A percentile compares a stretch with the other conserved stretches of the same genome.
Conservation (phyloP, 73 alveolate species). For the Breviolum minutum region DNA sequence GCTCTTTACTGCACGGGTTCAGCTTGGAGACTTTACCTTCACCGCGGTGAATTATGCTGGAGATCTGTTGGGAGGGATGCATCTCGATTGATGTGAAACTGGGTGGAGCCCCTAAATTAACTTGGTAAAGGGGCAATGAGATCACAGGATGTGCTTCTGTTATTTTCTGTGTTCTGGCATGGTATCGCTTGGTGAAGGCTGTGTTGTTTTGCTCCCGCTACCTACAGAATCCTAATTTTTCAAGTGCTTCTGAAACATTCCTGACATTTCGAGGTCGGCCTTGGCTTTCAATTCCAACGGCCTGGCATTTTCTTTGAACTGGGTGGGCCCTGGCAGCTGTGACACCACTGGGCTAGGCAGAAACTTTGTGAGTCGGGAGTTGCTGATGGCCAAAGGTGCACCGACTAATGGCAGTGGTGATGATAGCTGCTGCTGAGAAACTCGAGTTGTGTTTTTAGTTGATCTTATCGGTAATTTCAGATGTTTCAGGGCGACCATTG, state of each 20-base stretch:
- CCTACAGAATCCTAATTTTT: background rate
- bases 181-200: background rate
- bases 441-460: background rate
- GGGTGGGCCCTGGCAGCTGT: slow-evolving; percentile 94
- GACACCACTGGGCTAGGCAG: slow-evolving; percentile 59
- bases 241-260: background rate
- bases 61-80: slow-evolving; percentile 77
- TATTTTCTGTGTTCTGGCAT: background rate
- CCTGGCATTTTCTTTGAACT: slow-evolving; percentile 78
- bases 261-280: slow-evolving; percentile 30
- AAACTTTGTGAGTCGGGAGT: slow-evolving; percentile 76
- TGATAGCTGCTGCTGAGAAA: background rate
- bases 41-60: slow-evolving; percentile 71
- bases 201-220: background rate
- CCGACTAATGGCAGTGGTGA: background rate
- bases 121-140: too few species aligned
- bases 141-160: too few species aligned
- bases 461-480: background rate
- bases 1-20: slow-evolving; percentile 69
- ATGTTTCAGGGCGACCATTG: too few species aligned
- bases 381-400: slow-evolving; percentile 51
- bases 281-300: slow-evolving; percentile 87
- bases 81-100: background rate
- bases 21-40: slow-evolving; percentile 42
- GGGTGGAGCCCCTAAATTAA: too few species aligned